phyloP scores from a whole-genome alignment of 2,329 filamentous ascomycete genomes.

The Trichoderma harzianum region DNA sequence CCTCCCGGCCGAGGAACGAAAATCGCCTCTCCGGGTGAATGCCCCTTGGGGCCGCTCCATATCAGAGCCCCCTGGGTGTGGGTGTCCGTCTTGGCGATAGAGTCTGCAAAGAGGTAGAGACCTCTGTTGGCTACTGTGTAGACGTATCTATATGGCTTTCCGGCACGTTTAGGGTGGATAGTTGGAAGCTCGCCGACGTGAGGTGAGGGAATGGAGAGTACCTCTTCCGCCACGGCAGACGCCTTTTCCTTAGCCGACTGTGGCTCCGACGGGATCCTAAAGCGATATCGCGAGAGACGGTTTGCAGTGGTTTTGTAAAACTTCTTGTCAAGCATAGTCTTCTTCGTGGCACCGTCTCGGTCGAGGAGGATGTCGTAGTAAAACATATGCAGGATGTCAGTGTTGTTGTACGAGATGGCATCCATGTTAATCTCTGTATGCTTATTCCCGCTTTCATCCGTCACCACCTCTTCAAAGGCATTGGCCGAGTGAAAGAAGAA shows the following conservation, averaged over 20 bases:
- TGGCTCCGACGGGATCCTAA: constrained; percentile 33
- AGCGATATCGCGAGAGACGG: constrained; percentile 43
- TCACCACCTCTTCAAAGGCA: constrained; percentile 60
- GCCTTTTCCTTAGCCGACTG: constrained; percentile 19
- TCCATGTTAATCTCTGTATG: constrained; percentile 60
- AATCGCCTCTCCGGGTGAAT: constrained; percentile 67
- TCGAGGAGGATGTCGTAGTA: constrained; percentile 68
- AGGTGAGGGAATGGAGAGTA: constrained; percentile 48
- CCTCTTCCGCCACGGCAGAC: constrained; percentile 29
- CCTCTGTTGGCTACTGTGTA: constrained; percentile 58
- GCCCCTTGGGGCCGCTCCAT: constrained; percentile 56
- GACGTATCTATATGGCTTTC: constrained; percentile 55
- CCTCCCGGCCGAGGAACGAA: constrained; percentile 53
- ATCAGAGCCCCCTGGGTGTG: constrained; percentile 47
- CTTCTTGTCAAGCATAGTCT: constrained; percentile 42
- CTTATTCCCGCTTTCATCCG: constrained; percentile 33
- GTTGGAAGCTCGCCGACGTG: constrained; percentile 62
- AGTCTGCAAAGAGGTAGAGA: constrained; percentile 58
- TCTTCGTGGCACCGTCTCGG: constrained; percentile 43
- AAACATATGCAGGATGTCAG: constrained; percentile 62
- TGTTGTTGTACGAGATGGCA: constrained; percentile 58
- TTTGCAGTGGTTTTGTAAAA: constrained; percentile 36
- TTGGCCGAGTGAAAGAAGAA: constrained; percentile 83
- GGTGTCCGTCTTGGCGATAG: constrained; percentile 63
- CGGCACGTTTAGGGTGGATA: constrained; percentile 57